Base-by-base conservation (phyloP, 768 basidiomycete species). In the Suillus fuscotomentosus region DNA sequence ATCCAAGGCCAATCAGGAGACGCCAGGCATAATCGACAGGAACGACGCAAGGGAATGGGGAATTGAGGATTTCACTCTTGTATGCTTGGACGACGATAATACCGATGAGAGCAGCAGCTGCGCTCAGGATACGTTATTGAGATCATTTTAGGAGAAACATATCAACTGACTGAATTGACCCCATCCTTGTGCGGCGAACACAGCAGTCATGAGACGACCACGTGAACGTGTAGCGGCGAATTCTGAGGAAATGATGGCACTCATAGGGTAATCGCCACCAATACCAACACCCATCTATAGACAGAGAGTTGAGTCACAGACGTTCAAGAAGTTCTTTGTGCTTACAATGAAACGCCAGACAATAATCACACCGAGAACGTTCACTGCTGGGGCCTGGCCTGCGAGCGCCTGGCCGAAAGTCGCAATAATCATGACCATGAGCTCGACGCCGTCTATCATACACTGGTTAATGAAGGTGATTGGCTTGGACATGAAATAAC, bases 201-300 rank as follows among this genome's bases (percentile, higher is more conserved):
- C 92, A 8, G 90, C 91, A 1, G 90, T 89, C 92, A 97, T 95
- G 76, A 97, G 86, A 27, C 94, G 83, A 54, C 94, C 94, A 68
- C 94, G 86, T 55, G 82, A 86, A 50, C 84, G 84, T 20, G 88
- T 90, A 0, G 91, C 82, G 1, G 94, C 89, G 69, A 95, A 97
- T 72, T 97, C 94, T 39, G 91, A 94, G 3, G 94, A 88, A 70
- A 96, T 95, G 70, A 94, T 89, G 20, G 94, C 90, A 60, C 84
- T 87, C 0, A 95, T 74, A 7, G 94, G 94, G 72, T 96, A 95
- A 70, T 96, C 94, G 20, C 94, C 94, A 5, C 94, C 94, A 20
- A 95, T 91, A 6, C 94, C 94, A 3, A 94, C 74, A 0, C 92
- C 92, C 84, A 87, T 87, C 88, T 85, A 51, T 3, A 13, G 11